Evolutionary conservation across 176 grass and related monocot species (phyloP).

Genomic region (Rhynchospora tenuis): DNA sequence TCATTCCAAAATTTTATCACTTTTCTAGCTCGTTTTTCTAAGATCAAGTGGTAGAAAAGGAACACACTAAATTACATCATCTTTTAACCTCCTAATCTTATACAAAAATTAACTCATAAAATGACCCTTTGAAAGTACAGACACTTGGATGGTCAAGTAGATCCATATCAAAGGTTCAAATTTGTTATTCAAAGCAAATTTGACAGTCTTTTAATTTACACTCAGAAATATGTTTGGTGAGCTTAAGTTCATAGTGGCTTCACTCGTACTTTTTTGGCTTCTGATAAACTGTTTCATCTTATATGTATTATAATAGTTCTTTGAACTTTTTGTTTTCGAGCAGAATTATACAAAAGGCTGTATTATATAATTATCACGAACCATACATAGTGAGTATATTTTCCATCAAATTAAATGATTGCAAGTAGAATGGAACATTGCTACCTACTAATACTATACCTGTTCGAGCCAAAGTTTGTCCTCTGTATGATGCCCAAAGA

Average conservation of each 20-base stretch:
- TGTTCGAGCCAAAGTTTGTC: slow-evolving; percentile 88
- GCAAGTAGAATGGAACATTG: background rate
- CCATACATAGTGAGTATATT: background rate
- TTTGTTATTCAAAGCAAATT: background rate
- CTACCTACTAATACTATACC: slow-evolving; percentile 30
- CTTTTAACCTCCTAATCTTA: background rate
- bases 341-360: background rate
- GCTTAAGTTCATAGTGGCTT: background rate
- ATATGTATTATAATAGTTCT: background rate
- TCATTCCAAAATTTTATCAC: background rate
- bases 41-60: background rate
- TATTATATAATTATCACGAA: no score
- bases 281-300: background rate
- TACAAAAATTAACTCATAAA: background rate
- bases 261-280: background rate
- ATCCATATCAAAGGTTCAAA: background rate
- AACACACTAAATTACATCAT: background rate
- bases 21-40: background rate
- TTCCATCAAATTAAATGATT: background rate
- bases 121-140: background rate
- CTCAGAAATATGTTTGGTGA: background rate
- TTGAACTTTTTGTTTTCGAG: background rate
- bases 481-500: slow-evolving; percentile 85
- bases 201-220: background rate
- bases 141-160: background rate